Base-by-base conservation (phyloP, 225 moss, liverwort and hornwort species). In the Neckera pumila region DNA sequence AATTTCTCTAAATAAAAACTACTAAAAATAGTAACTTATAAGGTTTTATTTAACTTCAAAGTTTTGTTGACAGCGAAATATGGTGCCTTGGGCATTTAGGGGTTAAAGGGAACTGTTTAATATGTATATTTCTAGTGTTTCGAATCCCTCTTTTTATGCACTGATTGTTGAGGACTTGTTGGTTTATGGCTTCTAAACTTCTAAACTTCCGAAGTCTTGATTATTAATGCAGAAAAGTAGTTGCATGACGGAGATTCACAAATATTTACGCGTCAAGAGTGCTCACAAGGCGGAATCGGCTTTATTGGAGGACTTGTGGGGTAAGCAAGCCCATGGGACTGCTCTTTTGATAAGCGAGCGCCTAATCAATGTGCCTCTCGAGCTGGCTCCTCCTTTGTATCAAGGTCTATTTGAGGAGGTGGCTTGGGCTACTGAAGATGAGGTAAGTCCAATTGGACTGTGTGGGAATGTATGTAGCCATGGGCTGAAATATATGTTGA, bases 261-360 rank as follows among this genome's bases (percentile, higher is more conserved):
- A 93, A 51, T 99, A 92, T 56, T 89, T 99, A 30, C 83, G 90
- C 51, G 92, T 90, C 38, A 94, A 93, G 86, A 92, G 93, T 85
- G 89, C 89, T 82, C 95, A 89, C 57, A 92, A 91, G 87, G 93
- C 90, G 27, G 95, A 94, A 82, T 93, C 94, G 12, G 93, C 90
- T 58, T 86, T 90, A 19, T 78, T 97, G 62, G 95, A 96, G 91
- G 91, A 92, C 22, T 90, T 95, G 80, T 98, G 98, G 97, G 94
- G 93, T 80, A 95, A 95, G 90, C 92, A 94, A 63, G 93, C 93
- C 25, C 87, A 91, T 82, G 92, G 92, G 83, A 96, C 95, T 58
- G 98, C 95, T 27, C 95, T 99, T 76, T 80, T 99, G 83, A 93
- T 99, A 58, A 95, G 98, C 88, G 97, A 99, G 89, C 98, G 98